Evolutionary conservation across 257 asterid genomes (phyloP), one percentile per base, ranked within the genome.

Genomic region (Lantana camara): DNA sequence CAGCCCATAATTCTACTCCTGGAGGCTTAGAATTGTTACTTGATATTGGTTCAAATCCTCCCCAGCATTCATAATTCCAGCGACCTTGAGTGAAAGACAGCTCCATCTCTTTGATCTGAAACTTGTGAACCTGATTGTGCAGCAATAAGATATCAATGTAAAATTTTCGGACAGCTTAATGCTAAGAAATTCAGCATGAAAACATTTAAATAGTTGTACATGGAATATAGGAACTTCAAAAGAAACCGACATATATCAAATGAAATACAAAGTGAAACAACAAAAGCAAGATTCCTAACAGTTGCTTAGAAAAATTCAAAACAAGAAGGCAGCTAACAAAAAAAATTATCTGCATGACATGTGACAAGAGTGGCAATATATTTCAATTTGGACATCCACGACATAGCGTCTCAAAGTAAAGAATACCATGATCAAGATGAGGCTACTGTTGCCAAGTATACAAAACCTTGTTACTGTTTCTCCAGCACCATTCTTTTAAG

Each of bases 1-100:
- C 89, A 77, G 98, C 99, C 99, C 96, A 94, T 49, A 94, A 74
- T 69, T 94, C 99, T 50, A 90, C 98, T 56, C 98, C 99, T n/a
- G 99, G 98, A 54, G 98, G 99, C 77, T 94, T 94, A 4, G 96
- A 91, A 64, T 86, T 85, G 74, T 76, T 60, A 79, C 85, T 94
- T 52, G 97, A 82, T 62, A 90, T 79, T 10, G 99, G 90, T 56
- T 90, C 96, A 63, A 80, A 76, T 71, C 99, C 98, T 38, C 99
- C 99, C 99, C 99, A 94, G 4, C 79, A 80, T 68, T 87, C 94
- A 67, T 94, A 94, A 71, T 88, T 94, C 98, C 97, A 94, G 30
- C 96, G 93, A 35, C 99, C 99, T 79, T 90, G 99, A 13, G 99
- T 88, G 79, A 88, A 94, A 15, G 99, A 90, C 55, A 94, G 76